phyloP scores from a whole-genome alignment of 805 yeast genomes.

The Torulaspora gathmanii region DNA sequence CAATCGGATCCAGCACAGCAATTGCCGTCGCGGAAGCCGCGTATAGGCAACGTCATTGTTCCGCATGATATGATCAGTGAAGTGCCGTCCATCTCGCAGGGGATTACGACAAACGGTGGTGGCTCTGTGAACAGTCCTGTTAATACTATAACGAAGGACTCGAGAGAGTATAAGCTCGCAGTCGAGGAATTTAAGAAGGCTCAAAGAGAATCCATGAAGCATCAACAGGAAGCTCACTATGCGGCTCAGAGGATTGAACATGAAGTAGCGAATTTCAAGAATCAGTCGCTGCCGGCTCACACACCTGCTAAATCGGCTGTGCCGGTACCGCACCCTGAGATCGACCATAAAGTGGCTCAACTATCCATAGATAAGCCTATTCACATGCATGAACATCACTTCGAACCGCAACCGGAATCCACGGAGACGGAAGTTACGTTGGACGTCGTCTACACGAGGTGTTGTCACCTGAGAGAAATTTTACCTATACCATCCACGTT shows the following conservation, averaged over 20 bases:
- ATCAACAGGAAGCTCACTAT: constrained; percentile 70
- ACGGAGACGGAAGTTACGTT: constrained; percentile 30
- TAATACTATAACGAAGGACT: constrained; percentile 31
- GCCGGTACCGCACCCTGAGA: constrained; percentile 2
- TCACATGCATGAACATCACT: constrained; percentile 55
- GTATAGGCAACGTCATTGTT: constrained; percentile 67
- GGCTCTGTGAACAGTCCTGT: constrained; percentile 12
- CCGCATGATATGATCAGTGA: constrained; percentile 62
- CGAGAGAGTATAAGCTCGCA: constrained; percentile 50
- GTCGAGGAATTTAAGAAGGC: constrained; percentile 54
- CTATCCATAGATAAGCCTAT: constrained; percentile 70
- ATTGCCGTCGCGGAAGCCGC: constrained; percentile 80
- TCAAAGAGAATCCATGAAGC: constrained; percentile 58
- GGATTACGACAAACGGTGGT: constrained; percentile 52
- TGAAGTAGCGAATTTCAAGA: constrained; percentile 52
- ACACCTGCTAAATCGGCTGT: constrained; percentile 2
- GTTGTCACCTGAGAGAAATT: constrained; percentile 89
- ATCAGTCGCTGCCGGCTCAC: constrained; percentile 3
- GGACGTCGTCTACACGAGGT: constrained; percentile 80
- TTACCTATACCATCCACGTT: constrained; percentile 86
- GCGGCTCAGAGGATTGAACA: constrained; percentile 66
- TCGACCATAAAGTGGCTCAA: constrained; percentile 22
- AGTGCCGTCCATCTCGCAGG: constrained; percentile 61
- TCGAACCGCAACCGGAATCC: constrained; percentile 35
- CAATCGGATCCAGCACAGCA: constrained; percentile 88